Evolutionary conservation across 73 alveolate species (phyloP).

Genomic region (Paramecium caudatum): DNA sequence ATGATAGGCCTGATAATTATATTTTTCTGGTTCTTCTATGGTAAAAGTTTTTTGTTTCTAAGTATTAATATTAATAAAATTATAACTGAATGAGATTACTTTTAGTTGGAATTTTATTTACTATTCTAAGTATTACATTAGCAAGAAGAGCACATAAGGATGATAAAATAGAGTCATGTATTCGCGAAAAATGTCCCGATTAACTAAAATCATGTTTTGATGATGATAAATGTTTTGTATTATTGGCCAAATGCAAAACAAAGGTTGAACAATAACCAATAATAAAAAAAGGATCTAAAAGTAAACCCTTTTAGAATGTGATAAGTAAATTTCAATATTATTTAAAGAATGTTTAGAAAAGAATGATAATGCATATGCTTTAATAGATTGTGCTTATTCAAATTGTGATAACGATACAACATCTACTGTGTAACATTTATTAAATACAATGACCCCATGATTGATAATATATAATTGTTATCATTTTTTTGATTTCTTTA

Average conservation of each 20-base stretch:
- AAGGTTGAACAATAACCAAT: neutral
- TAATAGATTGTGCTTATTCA: slow-evolving; percentile 18
- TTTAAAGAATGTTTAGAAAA: neutral
- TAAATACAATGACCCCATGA: too few relatives aligned
- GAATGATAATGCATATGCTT: neutral
- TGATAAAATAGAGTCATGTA: neutral
- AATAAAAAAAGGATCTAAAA: neutral
- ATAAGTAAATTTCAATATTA: neutral
- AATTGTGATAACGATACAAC: neutral
- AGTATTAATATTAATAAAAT: neutral
- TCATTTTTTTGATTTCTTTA: neutral
- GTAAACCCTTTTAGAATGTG: neutral
- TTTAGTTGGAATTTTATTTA: neutral
- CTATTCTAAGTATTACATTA: neutral
- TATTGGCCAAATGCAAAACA: neutral
- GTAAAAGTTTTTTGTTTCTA: neutral
- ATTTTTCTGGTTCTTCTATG: neutral
- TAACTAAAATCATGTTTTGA: neutral
- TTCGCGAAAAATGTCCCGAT: slow-evolving; percentile 15
- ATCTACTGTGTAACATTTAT: too few relatives aligned
- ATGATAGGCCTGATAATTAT: slow-evolving; percentile 57
- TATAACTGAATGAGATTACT: neutral
- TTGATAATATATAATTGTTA: neutral
- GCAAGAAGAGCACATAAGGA: neutral
- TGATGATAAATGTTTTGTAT: neutral